These are phyloP conservation scores for Luvunga scandens DNA, from an alignment of 345 rosid genomes.

Conservation along the genomic window DNA sequence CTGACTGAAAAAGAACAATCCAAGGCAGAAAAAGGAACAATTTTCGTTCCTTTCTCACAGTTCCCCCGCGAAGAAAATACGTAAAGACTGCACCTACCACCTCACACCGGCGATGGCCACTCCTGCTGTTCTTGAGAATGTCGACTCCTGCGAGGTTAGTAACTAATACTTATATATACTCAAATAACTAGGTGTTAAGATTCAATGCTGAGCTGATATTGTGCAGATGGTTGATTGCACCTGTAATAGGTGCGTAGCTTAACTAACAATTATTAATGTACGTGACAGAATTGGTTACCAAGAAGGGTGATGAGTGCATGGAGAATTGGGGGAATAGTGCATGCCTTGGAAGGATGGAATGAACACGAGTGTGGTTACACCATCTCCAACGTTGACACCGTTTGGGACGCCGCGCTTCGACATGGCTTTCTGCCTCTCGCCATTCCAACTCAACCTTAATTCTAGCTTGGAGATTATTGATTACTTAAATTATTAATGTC, in stretches of 20 bases:
- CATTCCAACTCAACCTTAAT: background rate
- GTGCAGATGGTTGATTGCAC: too few species aligned
- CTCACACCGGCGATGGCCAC: slow-evolving; percentile 54
- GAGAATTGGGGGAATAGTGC: slow-evolving; percentile 9
- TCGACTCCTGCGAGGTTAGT: slow-evolving; percentile 27
- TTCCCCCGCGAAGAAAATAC: slow-evolving; percentile 9
- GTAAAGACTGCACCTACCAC: slow-evolving; percentile 52
- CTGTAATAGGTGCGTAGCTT: too few species aligned
- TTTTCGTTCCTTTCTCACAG: too few species aligned
- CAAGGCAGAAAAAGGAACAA: too few species aligned
- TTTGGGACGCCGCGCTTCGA: slow-evolving; percentile 4
- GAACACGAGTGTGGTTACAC: slow-evolving; percentile 11
- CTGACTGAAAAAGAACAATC: too few species aligned
- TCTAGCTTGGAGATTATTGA: background rate
- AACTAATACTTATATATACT: background rate
- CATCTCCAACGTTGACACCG: background rate
- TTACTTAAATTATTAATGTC: too few species aligned
- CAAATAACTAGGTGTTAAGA: too few species aligned
- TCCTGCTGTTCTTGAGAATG: slow-evolving; percentile 47
- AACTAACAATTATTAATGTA: too few species aligned
- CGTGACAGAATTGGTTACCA: slow-evolving; percentile 17
- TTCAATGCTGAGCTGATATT: too few species aligned
- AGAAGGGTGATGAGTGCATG: slow-evolving; percentile 21
- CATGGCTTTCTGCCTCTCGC: background rate
- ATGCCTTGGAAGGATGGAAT: slow-evolving; percentile 16